phyloP scores from a whole-genome alignment of 2,329 filamentous ascomycete species.

The Volutella citrinella region DNA sequence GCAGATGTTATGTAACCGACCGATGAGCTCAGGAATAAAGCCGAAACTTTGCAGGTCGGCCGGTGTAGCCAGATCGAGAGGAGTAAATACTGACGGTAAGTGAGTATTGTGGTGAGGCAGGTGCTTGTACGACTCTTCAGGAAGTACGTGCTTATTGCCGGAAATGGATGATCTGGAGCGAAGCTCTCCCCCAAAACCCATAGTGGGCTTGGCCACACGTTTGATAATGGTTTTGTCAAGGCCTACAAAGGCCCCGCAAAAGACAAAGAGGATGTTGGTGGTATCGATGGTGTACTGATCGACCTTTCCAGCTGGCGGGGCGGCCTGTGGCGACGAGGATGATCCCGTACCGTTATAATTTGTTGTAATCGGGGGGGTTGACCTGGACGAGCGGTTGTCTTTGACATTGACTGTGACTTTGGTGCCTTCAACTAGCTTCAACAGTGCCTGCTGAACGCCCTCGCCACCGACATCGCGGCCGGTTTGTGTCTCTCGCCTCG shows the following conservation, averaged over 20 bases:
- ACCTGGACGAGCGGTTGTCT: constrained; percentile 60
- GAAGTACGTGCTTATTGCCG: constrained; percentile 56
- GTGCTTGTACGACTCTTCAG: constrained; percentile 57
- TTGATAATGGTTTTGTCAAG: constrained; percentile 84
- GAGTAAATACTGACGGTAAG: constrained; percentile 44
- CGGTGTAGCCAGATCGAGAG: constrained; percentile 70
- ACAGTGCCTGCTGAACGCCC: constrained; percentile 89
- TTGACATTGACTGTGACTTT: constrained; percentile 92
- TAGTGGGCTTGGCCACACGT: constrained; percentile 78
- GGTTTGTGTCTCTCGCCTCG: constrained; percentile 79
- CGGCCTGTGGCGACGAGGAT: constrained; percentile 43
- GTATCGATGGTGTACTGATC: constrained; percentile 78
- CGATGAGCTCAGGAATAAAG: constrained; percentile 92
- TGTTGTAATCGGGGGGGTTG: constrained; percentile 49
- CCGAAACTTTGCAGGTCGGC: constrained; percentile 80
- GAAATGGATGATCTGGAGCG: constrained; percentile 52
- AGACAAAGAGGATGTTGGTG: constrained; percentile 95
- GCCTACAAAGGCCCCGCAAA: constrained; percentile 91
- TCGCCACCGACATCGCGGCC: constrained; percentile 94
- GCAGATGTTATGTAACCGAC: constrained; percentile 88
- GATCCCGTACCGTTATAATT: constrained; percentile 46
- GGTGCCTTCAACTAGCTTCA: constrained; percentile 95
- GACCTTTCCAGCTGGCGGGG: constrained; percentile 48
- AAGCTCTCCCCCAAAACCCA: constrained; percentile 88
- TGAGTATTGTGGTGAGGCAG: constrained; percentile 51